Base-by-base conservation (phyloP, 805 yeast species). In the Nakazawaea anatomiae region DNA sequence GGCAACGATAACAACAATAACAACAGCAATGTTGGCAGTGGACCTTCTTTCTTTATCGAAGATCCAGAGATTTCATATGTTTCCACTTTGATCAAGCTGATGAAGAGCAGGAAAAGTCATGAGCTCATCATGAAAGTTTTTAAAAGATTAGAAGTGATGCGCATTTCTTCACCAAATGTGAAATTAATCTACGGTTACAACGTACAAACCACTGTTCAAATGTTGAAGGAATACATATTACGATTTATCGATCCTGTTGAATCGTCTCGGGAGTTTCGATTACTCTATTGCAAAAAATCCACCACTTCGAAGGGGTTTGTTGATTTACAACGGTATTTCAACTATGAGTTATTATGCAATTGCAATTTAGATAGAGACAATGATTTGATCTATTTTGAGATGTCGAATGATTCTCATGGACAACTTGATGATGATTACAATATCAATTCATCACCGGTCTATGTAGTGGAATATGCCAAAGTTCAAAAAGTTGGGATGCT, bases 401-500 rank as follows among this genome's bases (percentile, higher is more conserved):
- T 47, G 9, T 7, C 10, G n/a, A 25, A n/a, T 14, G 39, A n/a
- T 25, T n/a, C 27, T 14, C 38, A 43, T 28, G 14, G 34, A 2
- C 39, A 5, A 10, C 18, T 5, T 12, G 30, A 14, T 4, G 40
- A 11, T 34, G n/a, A 43, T 14, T 27, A 43, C n/a, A 43, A 25
- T 43, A 11, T 11, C n/a, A 25, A 42, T 25, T 18, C 25, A 18
- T 18, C 11, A 11, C 48, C 25, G 35, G 41, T 41, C 2, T 47
- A 42, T 28, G 51, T 47, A 29, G 51, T 42, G 12, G 51, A 47
- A 18, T 47, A 47, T 14, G 31, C 18, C 12, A 47, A 47, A 34
- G 14, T 28, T 28, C 43, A 42, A 9, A 41, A 30, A n/a, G 27
- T 35, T 3, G 46, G 46, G 5, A 11, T 18, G 30, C 38, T 47